A percentile compares a stretch with the other conserved stretches of the same genome.
Evolutionary conservation across 2,329 filamentous ascomycete species (phyloP).

Genomic region (Cladophialophora exuberans): DNA sequence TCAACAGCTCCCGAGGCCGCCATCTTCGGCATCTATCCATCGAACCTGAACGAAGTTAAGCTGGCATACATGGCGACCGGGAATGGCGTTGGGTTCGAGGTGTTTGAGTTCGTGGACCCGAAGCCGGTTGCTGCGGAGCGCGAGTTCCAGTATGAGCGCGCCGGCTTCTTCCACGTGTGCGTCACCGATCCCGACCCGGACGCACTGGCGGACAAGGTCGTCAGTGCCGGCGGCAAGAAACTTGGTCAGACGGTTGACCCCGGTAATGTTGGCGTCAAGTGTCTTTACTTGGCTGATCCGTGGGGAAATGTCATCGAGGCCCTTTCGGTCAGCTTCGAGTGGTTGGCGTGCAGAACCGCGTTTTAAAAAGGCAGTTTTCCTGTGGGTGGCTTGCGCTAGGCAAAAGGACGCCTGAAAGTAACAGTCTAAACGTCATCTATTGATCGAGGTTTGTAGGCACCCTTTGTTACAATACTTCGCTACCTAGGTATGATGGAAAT

Average conservation of each 20-base stretch:
- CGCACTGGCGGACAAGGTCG: conserved; percentile 33
- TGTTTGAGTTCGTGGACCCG: conserved; percentile 41
- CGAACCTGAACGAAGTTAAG: conserved; percentile 37
- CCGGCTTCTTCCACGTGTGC: conserved; percentile 43
- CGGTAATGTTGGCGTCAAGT: conserved; percentile 1
- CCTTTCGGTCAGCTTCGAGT: conserved; percentile 8
- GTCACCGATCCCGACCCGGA: conserved; percentile 40
- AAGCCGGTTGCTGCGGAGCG: conserved; percentile 12
- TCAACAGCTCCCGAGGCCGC: conserved; percentile 48
- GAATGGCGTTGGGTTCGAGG: conserved; percentile 40
- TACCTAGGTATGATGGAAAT: background rate
- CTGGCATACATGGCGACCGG: conserved; percentile 38
- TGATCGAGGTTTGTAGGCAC: background rate
- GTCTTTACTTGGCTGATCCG: conserved; percentile 14
- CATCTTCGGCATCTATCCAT: conserved; percentile 41
- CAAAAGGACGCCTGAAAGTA: no score
- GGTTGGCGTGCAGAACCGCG: conserved; percentile 8
- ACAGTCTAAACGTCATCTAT: background rate
- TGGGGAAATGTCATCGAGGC: conserved; percentile 20
- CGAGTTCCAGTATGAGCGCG: conserved; percentile 35
- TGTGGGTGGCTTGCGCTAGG: background rate
- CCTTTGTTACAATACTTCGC: background rate
- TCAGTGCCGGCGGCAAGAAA: conserved; percentile 36
- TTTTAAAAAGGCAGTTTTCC: background rate
- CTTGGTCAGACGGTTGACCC: conserved; percentile 32